These are phyloP conservation scores for Alternaria ventricosa DNA, from an alignment of 2,329 filamentous ascomycete genomes.

Conservation along the genomic window DNA sequence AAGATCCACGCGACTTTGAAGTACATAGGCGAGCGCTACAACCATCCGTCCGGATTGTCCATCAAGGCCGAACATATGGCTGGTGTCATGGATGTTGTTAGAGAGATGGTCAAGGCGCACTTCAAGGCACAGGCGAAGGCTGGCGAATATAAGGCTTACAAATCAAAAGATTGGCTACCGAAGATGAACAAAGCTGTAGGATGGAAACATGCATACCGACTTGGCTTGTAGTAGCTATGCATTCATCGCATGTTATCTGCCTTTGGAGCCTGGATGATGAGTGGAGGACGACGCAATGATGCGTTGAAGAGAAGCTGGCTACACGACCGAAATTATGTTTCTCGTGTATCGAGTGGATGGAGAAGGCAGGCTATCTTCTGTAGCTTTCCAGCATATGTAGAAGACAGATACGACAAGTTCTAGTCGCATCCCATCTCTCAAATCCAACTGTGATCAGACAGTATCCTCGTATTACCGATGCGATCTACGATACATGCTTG, in stretches of 20 bases:
- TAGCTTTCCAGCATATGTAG: neutral
- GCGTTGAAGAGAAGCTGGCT: neutral
- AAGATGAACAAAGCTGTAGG: neutral
- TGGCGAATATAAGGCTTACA: no score
- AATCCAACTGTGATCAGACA: neutral
- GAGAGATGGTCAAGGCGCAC: neutral
- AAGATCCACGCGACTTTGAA: neutral
- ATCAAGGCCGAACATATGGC: neutral
- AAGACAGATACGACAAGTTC: neutral
- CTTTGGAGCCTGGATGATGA: neutral
- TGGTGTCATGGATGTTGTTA: neutral
- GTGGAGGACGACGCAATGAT: neutral
- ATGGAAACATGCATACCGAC: neutral
- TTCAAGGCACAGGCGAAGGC: neutral
- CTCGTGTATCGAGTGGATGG: neutral
- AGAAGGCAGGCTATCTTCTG: neutral
- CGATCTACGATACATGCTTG: slow-evolving; percentile 28
- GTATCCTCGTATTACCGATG: neutral
- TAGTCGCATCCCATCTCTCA: neutral
- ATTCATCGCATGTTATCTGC: neutral
- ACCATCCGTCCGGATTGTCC: neutral
- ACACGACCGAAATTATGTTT: neutral
- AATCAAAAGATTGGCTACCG: neutral
- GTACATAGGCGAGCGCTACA: neutral
- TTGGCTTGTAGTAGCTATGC: neutral